A percentile compares a stretch with the other conserved stretches of the same genome.
phyloP scores from a whole-genome alignment of 2,329 filamentous ascomycete species.

The Pleurostoma richardsiae region DNA sequence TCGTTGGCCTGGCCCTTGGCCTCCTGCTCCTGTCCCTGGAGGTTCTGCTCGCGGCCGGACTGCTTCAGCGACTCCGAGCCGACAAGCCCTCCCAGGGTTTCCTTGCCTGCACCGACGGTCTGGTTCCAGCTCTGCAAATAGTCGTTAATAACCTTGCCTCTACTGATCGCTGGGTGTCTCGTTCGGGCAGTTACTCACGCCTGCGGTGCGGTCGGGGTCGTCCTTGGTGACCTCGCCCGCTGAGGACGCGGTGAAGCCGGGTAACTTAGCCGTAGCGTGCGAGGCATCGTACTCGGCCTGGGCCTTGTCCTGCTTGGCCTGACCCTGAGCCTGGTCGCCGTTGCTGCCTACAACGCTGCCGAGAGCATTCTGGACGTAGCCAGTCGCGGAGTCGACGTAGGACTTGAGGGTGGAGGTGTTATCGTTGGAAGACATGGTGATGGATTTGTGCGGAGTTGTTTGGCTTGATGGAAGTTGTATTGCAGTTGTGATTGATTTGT shows the following conservation, averaged over 20 bases:
- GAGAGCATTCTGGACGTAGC: constrained; percentile 65
- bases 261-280: constrained; percentile 70
- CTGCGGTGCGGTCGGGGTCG: constrained; percentile 64
- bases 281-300: constrained; percentile 67
- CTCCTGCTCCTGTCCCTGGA: constrained; percentile 74
- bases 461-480: constrained; percentile 11
- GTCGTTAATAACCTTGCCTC: too few relatives aligned
- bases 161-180: too few relatives aligned
- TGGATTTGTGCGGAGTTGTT: constrained; percentile 9
- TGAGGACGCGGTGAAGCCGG: constrained; percentile 63
- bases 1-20: constrained; percentile 78
- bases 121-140: constrained; percentile 63
- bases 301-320: constrained; percentile 61
- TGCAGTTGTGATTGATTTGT: constrained; percentile 16
- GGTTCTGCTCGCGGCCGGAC: constrained; percentile 72
- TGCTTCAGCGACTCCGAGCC: constrained; percentile 74
- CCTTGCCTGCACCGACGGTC: constrained; percentile 81
- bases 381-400: constrained; percentile 67
- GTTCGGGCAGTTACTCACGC: constrained; percentile 26
- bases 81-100: constrained; percentile 68
- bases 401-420: constrained; percentile 74
- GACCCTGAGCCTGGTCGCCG: constrained; percentile 60
- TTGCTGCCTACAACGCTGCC: constrained; percentile 70
- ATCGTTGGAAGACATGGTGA: constrained; percentile 34
- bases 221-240: constrained; percentile 68